These are phyloP conservation scores for Rhinocladiella similis DNA, from an alignment of 2,329 filamentous ascomycete species.

Conservation along the genomic window DNA sequence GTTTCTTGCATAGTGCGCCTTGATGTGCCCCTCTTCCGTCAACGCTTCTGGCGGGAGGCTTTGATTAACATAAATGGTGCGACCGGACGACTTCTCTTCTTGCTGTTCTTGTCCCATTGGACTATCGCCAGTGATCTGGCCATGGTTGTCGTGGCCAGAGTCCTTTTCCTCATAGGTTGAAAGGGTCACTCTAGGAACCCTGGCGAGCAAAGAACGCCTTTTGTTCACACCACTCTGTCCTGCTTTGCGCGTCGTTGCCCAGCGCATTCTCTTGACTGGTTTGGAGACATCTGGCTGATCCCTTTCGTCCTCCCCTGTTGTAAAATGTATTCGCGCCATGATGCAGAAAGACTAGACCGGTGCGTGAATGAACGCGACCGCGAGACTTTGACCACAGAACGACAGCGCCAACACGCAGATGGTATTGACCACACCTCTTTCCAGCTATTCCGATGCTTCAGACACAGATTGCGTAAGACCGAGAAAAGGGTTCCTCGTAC, in stretches of 20 bases:
- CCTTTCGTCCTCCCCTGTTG: not conserved
- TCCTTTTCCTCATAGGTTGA: constrained; percentile 57
- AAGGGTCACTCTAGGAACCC: constrained; percentile 63
- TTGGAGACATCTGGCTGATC: constrained; percentile 49
- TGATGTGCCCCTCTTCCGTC: constrained; percentile 78
- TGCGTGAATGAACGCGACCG: not conserved
- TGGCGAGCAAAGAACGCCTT: constrained; percentile 77
- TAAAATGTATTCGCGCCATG: constrained; percentile 28
- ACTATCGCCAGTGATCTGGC: constrained; percentile 25
- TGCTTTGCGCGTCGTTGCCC: constrained; percentile 89
- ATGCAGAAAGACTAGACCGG: constrained; percentile 4
- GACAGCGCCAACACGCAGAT: not conserved
- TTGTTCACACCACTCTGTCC: constrained; percentile 75
- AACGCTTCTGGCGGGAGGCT: constrained; percentile 72
- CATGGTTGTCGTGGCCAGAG: constrained; percentile 39
- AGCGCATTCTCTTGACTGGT: constrained; percentile 78
- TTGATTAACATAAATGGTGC: constrained; percentile 81
- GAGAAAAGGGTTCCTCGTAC: constrained; percentile 5
- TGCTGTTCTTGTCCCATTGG: constrained; percentile 27
- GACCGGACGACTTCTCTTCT: constrained; percentile 41
- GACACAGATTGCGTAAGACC: constrained; percentile 7
- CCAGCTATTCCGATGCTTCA: constrained; percentile 1
- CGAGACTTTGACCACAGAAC: not conserved
- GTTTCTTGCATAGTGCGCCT: constrained; percentile 74
- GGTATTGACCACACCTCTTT: not conserved